Conservation (phyloP, 345 rosid genomes). For the Salix exigua region DNA sequence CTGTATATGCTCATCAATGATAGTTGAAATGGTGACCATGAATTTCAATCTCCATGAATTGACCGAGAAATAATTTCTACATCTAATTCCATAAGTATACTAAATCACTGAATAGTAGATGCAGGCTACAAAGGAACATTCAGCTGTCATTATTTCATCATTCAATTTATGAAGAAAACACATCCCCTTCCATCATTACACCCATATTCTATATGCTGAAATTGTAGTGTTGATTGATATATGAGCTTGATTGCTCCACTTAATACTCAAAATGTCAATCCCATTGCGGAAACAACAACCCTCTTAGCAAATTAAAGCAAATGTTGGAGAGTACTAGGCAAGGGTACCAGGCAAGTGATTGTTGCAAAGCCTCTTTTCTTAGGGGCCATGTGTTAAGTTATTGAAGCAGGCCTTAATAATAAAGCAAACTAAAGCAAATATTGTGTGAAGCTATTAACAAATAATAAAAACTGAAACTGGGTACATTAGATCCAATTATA, state of each 20-base stretch:
- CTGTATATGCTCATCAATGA: not conserved
- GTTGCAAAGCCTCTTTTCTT: not conserved
- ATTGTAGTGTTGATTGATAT: not conserved
- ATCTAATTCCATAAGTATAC: not conserved
- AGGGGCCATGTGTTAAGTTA: not conserved
- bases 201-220: not conserved
- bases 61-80: not conserved
- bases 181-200: not conserved
- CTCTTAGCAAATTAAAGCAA: not conserved
- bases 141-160: not conserved
- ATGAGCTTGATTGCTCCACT: not conserved
- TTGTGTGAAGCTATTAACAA: not conserved
- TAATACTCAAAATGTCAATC: not conserved
- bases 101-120: not conserved
- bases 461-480: not conserved
- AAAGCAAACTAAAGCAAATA: too few relatives aligned
- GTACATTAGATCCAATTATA: not conserved
- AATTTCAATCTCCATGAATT: not conserved
- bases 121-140: not conserved
- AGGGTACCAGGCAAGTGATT: not conserved
- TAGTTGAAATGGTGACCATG: not conserved
- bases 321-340: not conserved
- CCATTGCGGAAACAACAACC: not conserved
- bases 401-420: too few relatives aligned
- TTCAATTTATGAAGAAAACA: not conserved